A percentile compares a stretch with the other conserved stretches of the same genome.
phyloP scores from a whole-genome alignment of 2,329 filamentous ascomycete species.

The Allantophomopsis lycopodina region DNA sequence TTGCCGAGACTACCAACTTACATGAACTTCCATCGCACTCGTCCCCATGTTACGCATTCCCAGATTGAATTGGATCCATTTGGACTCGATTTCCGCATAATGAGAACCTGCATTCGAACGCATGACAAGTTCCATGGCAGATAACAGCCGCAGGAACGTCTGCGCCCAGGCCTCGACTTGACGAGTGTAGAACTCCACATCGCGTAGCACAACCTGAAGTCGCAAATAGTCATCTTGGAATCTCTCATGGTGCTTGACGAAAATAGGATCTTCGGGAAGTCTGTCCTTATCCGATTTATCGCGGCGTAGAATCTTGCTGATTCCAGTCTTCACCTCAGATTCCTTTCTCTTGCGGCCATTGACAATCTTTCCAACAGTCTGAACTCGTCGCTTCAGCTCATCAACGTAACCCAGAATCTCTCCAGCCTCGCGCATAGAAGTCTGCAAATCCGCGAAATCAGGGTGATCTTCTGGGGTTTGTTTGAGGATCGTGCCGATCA shows the following conservation, averaged over 20 bases:
- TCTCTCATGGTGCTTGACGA: slow-evolving; percentile 67
- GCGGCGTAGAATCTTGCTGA: slow-evolving; percentile 82
- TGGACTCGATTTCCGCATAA: slow-evolving; percentile 78
- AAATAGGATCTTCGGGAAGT: slow-evolving; percentile 63
- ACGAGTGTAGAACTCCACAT: slow-evolving; percentile 87
- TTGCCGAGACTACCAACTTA: slow-evolving; percentile 28
- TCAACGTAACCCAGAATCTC: slow-evolving; percentile 77
- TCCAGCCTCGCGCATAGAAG: slow-evolving; percentile 38
- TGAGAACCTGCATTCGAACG: slow-evolving; percentile 62
- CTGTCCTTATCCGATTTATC: slow-evolving; percentile 31
- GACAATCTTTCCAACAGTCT: slow-evolving; percentile 83
- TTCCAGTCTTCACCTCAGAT: slow-evolving; percentile 70
- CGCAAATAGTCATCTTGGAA: slow-evolving; percentile 89
- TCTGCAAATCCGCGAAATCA: slow-evolving; percentile 52
- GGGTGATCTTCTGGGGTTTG: slow-evolving; percentile 74
- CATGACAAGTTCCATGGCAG: slow-evolving; percentile 73
- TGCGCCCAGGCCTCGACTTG: slow-evolving; percentile 68
- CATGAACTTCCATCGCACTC: slow-evolving; percentile 72
- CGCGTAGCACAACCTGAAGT: slow-evolving; percentile 71
- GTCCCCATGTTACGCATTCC: slow-evolving; percentile 77
- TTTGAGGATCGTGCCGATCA: slow-evolving; percentile 68
- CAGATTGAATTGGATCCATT: slow-evolving; percentile 85
- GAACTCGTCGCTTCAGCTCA: slow-evolving; percentile 87
- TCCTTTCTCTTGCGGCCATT: slow-evolving; percentile 70
- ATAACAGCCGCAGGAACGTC: slow-evolving; percentile 67